Evolutionary conservation across 352 stramenopile species (phyloP).

Genomic region (Globisporangium megalacanthum): DNA sequence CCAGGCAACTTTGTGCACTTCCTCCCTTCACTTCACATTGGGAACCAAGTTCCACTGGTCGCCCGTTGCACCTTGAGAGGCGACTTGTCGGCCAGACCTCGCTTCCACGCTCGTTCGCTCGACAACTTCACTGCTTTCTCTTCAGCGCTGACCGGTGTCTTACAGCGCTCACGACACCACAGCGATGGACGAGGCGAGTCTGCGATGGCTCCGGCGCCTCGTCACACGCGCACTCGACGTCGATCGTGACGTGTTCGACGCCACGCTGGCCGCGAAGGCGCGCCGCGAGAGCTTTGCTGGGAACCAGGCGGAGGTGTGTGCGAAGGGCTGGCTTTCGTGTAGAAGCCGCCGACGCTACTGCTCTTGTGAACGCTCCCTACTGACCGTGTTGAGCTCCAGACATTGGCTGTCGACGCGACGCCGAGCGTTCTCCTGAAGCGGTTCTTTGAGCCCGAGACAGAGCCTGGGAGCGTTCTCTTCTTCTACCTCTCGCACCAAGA

Average conservation of each 20-base stretch:
- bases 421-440: slow-evolving; percentile 33
- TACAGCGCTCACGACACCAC: neutral
- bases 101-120: too few species aligned
- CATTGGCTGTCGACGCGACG: slow-evolving; percentile 14
- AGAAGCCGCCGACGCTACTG: neutral
- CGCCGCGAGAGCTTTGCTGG: slow-evolving; percentile 21
- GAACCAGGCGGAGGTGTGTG: slow-evolving; percentile 33
- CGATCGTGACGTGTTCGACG: slow-evolving; percentile 47
- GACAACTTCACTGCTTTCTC: too few species aligned
- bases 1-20: too few species aligned
- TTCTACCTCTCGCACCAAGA: slow-evolving; percentile 67
- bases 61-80: too few species aligned
- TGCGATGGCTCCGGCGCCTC: slow-evolving; percentile 59
- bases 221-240: slow-evolving; percentile 57
- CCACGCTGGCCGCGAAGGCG: slow-evolving; percentile 32
- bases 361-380: neutral
- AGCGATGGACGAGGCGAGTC: slow-evolving; percentile 46
- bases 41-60: too few species aligned
- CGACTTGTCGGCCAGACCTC: too few species aligned
- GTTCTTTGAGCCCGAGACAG: slow-evolving; percentile 54
- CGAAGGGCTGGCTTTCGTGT: neutral
- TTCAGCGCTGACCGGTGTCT: neutral
- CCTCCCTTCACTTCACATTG: too few species aligned
- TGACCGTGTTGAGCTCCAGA: slow-evolving; percentile 6
- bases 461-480: slow-evolving; percentile 70